Evolutionary conservation across 805 yeast genomes (phyloP), one percentile per base, ranked within the genome.

Genomic region (Candida germanica): DNA sequence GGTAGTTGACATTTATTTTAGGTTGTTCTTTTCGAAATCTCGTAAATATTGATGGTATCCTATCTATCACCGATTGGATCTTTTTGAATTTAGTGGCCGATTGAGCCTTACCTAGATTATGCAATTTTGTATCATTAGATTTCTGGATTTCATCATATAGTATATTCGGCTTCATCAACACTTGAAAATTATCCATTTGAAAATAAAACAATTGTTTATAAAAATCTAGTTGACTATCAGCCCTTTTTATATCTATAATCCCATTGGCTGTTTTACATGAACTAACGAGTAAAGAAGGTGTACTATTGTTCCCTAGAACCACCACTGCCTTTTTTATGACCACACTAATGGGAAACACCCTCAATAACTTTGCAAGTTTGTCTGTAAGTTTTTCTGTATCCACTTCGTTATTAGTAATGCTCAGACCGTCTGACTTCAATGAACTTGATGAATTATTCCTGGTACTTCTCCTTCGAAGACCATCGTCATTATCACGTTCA

Each of bases 291-390:
- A 93, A 60, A 1, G 89, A 77, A 1, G 93, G 81, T 0, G 96
- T 87, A 11, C 77, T 71, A 40, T 72, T 69, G 56, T 89, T 91
- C 6, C 98, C 98, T 14, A 87, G 50, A 1, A 87, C 83, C 18
- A 87, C 32, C 0, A 95, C 82, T 1, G 91, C 87, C 38, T 76
- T 81, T 29, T 66, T 73, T 9, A 86, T 64, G 6, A 64, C 58
- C 2, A 87, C 32, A 10, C 75, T 73, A 2, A 91, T 47, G 0
- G 98, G 98, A 8, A 87, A 60, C 9, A 71, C 37, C 15, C 47
- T 52, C 16, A 65, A 51, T 15, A 61, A 32, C 18, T 53, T 46
- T 15, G 19, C 35, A 6, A 56, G 38, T n/a, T 36, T 29, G 10
- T 31, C 40, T 10, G 29, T 17, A n/a, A 34, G 21, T 15, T 37